Conservation (phyloP, 345 rosid genomes). For the Lagerstroemia speciosa region DNA sequence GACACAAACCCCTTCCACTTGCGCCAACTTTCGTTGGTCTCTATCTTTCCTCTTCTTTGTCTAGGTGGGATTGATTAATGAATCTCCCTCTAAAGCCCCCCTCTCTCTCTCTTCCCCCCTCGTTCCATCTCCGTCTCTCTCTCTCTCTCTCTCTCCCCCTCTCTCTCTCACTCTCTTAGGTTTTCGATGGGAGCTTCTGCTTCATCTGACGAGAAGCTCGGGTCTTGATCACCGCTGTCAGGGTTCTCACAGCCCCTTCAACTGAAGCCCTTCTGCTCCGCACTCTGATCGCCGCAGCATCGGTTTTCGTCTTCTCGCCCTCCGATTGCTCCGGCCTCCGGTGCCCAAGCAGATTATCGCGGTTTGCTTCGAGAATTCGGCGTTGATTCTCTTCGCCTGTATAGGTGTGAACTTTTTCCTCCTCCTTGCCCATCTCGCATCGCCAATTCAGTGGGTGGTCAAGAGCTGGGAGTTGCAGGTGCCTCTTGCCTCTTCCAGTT, state of each 20-base stretch:
- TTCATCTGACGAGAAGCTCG: not conserved
- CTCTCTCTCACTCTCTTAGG: slow-evolving; percentile 1
- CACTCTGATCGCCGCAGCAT: not conserved
- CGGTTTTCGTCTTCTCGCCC: not conserved
- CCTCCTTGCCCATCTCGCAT: too few relatives aligned
- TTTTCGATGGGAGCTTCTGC: not conserved
- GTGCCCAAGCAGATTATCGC: not conserved
- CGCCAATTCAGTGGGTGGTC: not conserved
- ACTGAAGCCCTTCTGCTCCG: not conserved
- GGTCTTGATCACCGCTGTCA: not conserved
- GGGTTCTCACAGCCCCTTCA: not conserved
- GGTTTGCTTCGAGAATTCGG: not conserved
- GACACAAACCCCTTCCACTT: too few relatives aligned
- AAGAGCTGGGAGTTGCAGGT: not conserved
- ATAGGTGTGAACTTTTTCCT: not conserved
- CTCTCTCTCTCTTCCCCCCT: not conserved
- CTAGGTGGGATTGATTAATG: slow-evolving; percentile 6
- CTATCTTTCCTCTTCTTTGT: not conserved
- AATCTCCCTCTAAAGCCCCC: slow-evolving; percentile 7
- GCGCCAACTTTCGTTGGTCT: too few relatives aligned
- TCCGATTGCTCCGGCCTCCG: not conserved
- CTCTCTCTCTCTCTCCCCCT: not conserved
- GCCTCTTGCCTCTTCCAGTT: not conserved
- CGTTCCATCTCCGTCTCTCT: not conserved
- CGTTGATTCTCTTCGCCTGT: not conserved